Base-by-base conservation (phyloP, 2,329 filamentous ascomycete species). In the Talaromyces sp. region DNA sequence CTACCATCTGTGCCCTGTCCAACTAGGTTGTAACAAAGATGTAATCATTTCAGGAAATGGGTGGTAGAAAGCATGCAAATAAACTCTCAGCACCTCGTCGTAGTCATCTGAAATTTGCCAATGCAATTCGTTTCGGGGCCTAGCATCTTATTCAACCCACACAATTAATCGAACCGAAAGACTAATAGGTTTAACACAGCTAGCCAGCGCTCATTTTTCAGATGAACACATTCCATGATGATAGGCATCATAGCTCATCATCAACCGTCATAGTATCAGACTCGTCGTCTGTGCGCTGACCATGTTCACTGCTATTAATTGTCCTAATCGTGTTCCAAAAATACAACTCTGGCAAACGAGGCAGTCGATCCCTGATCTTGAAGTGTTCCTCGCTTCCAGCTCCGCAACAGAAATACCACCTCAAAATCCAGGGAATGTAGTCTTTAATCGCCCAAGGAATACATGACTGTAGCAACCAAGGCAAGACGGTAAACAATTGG, bases 401-500 rank as follows among this genome's bases (percentile, higher is more conserved):
- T 35, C 56, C 65, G 35, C 61, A 64, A 31, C 48, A 62, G n/a
- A 62, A 56, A 59, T 64, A 66, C 50, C 52, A 60, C 52, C 50
- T 64, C 3, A 52, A 8, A 19, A 59, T 56, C 61, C 65, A 64
- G 2, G 65, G 65, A 39, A 61, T 8, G n/a, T 66, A 61, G 11
- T 54, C 24, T 14, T 7, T 41, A 16, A 65, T 13, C 19, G 58
- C 27, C 65, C 63, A 67, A 13, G 65, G 66, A 2, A 79, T 16
- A 31, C 73, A 73, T 10, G 71, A 69, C 31, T 70, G 73, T 37
- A 76, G 43, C 52, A 71, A 75, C 73, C 74, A 78, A 0, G 77
- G 77, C 3, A 79, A 57, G 63, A 72, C 73, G 9, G 71, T 72
- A 7, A 68, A 62, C 7, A 78, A 11, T 62, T 79, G 78, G 45